These are phyloP conservation scores for Heterobasidion occidentale DNA, from an alignment of 1,284 basidiomycete genomes.

Conservation along the genomic window DNA sequence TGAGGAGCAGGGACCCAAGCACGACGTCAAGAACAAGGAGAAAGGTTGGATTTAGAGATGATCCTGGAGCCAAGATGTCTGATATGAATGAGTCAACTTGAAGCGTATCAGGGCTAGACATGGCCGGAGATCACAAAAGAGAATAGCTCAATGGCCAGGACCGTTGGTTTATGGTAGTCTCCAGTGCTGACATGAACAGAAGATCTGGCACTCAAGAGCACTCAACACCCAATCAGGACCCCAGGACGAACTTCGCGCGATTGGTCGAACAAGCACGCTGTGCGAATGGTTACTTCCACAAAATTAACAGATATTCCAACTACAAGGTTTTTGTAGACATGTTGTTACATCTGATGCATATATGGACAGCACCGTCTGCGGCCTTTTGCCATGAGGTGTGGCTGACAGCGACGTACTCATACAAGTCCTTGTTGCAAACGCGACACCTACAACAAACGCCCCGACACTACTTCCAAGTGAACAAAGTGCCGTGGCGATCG, in stretches of 20 bases:
- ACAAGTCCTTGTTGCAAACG: not conserved
- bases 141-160: not conserved
- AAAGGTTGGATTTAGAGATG: conserved; percentile 64
- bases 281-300: too few relatives aligned
- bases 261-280: too few relatives aligned
- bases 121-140: not conserved
- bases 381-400: not conserved
- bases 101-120: not conserved
- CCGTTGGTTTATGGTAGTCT: too few relatives aligned
- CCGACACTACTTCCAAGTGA: not conserved
- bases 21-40: conserved; percentile 55
- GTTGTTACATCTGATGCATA: too few relatives aligned
- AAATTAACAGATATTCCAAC: too few relatives aligned
- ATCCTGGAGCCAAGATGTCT: conserved; percentile 60
- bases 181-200: too few relatives aligned
- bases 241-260: too few relatives aligned
- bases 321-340: too few relatives aligned
- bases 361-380: too few relatives aligned
- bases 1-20: conserved; percentile 45
- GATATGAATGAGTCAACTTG: conserved; percentile 30
- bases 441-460: not conserved
- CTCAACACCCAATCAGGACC: too few relatives aligned
- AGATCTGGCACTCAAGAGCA: too few relatives aligned
- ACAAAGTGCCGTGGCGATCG: not conserved
- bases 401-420: not conserved